phyloP scores from a whole-genome alignment of 345 rosid genomes.

The Eucalyptus shirleyi region DNA sequence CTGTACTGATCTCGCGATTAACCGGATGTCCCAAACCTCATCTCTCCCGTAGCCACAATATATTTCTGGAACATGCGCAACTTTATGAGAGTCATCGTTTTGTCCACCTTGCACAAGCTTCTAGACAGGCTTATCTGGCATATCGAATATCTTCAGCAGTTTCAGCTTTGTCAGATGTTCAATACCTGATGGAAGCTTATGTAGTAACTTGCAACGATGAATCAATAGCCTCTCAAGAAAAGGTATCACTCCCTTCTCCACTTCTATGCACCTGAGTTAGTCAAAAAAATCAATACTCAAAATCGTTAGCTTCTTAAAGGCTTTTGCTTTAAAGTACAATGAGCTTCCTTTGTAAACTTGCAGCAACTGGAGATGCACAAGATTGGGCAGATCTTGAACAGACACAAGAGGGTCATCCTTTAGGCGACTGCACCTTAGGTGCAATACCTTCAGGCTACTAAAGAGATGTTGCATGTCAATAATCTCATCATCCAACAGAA shows the following conservation, averaged over 20 bases:
- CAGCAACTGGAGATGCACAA: no score
- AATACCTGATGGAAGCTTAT: constrained; percentile 10
- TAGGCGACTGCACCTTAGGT: no score
- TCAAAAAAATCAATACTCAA: constrained; percentile 12
- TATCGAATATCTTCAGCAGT: constrained; percentile 11
- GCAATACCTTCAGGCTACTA: no score
- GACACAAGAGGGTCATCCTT: no score
- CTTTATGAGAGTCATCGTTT: constrained; percentile 1
- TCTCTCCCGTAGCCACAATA: constrained; percentile 9
- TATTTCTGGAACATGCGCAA: constrained; percentile 10
- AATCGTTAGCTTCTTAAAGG: constrained; percentile 10
- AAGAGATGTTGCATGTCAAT: no score
- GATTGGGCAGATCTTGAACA: no score
- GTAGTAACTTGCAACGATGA: constrained; percentile 1
- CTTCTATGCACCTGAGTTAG: background rate
- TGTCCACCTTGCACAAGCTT: background rate
- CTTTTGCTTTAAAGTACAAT: no score
- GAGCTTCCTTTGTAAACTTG: no score
- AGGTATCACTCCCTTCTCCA: constrained; percentile 12
- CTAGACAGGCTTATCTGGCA: constrained; percentile 8
- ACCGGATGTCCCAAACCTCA: constrained; percentile 11
- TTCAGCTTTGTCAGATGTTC: constrained; percentile 10
- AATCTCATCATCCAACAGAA: no score
- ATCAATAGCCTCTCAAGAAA: constrained; percentile 5
- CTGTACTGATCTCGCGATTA: background rate